These are phyloP conservation scores for Blechomonas ayalai DNA, from an alignment of 208 protist species.

Conservation along the genomic window DNA sequence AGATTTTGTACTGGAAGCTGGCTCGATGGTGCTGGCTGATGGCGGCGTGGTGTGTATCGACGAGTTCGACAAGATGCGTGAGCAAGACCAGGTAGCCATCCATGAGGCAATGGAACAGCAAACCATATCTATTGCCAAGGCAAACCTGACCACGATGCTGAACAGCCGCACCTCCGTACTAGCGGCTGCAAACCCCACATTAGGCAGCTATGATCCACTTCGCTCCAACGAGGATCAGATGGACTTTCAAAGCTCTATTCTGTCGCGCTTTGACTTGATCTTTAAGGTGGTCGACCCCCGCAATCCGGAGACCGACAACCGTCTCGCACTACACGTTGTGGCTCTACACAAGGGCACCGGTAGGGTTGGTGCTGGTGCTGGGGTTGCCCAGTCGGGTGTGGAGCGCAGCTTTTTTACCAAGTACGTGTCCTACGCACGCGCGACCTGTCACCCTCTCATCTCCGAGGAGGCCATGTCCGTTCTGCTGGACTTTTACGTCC, in stretches of 20 bases:
- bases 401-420: constrained; percentile 90
- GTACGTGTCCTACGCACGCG: constrained; percentile 92
- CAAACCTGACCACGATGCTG: constrained; percentile 99
- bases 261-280: constrained; percentile 99
- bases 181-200: constrained; percentile 99
- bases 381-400: constrained; percentile 16
- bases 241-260: constrained; percentile 98
- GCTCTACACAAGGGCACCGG: constrained; percentile 92
- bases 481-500: constrained; percentile 95
- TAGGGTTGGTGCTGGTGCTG: constrained; percentile 23
- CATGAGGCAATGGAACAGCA: constrained; percentile 99
- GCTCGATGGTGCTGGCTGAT: constrained; percentile 99
- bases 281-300: constrained; percentile 99
- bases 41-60: constrained; percentile 99
- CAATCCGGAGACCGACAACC: constrained; percentile 89
- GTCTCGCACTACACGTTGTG: constrained; percentile 95
- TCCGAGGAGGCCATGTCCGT: constrained; percentile 87
- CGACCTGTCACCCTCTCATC: constrained; percentile 88
- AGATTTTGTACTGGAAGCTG: constrained; percentile 99
- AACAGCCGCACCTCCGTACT: constrained; percentile 99
- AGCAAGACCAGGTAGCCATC: constrained; percentile 98
- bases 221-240: constrained; percentile 90
- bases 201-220: constrained; percentile 90
- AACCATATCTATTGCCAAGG: constrained; percentile 99
- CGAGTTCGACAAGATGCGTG: constrained; percentile 99